Percentiles rank a stretch among this genome's conserved stretches.
Evolutionary conservation across 2,329 filamentous ascomycete species (phyloP).

Genomic region (Elsinoe ampelina): DNA sequence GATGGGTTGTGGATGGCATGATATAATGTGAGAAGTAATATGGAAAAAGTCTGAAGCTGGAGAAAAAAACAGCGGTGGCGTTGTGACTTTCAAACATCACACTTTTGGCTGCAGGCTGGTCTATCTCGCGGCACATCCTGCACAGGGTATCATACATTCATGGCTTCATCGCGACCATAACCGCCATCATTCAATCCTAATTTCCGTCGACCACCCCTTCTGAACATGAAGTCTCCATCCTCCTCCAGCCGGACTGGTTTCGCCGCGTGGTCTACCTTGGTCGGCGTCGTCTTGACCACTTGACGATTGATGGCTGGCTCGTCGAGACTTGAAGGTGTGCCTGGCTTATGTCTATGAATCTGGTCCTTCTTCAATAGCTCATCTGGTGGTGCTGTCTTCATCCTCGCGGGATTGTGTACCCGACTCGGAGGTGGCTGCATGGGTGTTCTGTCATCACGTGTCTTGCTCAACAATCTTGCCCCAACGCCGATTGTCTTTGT

Average conservation of each 20-base stretch:
- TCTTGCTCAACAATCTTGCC: neutral
- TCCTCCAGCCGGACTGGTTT: neutral
- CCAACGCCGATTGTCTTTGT: neutral
- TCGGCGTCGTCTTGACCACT: neutral
- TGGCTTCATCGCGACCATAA: neutral
- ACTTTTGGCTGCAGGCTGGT: too few species aligned
- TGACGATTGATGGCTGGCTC: neutral
- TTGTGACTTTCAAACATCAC: too few species aligned
- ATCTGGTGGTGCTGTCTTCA: neutral
- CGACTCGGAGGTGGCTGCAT: neutral
- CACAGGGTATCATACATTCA: slow-evolving; percentile 11
- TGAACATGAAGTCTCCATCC: neutral
- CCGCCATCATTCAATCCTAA: neutral
- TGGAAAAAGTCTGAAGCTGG: neutral
- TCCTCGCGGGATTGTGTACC: neutral
- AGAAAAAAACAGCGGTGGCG: neutral
- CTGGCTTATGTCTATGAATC: neutral
- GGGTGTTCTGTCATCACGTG: neutral
- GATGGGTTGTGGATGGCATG: neutral
- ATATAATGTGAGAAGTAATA: neutral
- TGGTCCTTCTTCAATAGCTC: neutral
- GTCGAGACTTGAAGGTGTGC: neutral
- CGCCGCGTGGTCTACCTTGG: neutral
- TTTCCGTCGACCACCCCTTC: neutral
- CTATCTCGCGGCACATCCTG: neutral